A percentile compares a stretch with the other conserved stretches of the same genome.
phyloP scores from a whole-genome alignment of 2,329 filamentous ascomycete genomes.

The Neodidymelliopsis sp. region DNA sequence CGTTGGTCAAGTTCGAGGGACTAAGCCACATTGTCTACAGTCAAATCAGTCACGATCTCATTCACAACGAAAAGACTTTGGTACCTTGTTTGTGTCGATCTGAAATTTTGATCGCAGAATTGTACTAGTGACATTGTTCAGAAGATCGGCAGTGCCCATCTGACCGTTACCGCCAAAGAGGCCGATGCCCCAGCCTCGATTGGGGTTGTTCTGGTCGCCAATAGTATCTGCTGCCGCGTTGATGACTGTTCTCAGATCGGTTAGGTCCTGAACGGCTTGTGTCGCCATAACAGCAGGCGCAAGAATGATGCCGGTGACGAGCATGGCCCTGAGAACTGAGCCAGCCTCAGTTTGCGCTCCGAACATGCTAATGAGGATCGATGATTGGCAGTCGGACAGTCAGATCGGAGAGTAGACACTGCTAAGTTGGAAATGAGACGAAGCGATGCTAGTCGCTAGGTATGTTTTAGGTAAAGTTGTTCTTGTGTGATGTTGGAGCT shows the following conservation, averaged over 20 bases:
- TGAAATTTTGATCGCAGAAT: conserved; percentile 42
- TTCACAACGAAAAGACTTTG: background rate
- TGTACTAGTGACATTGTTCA: conserved; percentile 43
- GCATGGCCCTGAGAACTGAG: conserved; percentile 28
- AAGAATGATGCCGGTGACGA: conserved; percentile 39
- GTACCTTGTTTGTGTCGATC: conserved; percentile 42
- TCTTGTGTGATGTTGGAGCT: conserved; percentile 4
- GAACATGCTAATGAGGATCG: conserved; percentile 8
- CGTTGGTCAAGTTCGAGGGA: conserved; percentile 11
- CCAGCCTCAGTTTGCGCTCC: background rate
- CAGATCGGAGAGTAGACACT: conserved; percentile 10
- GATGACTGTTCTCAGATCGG: conserved; percentile 37
- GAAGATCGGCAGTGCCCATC: conserved; percentile 42
- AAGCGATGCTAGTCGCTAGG: conserved; percentile 27
- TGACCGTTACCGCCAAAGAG: conserved; percentile 20
- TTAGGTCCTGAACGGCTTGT: conserved; percentile 41
- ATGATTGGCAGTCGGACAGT: conserved; percentile 1
- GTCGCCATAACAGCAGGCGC: conserved; percentile 29
- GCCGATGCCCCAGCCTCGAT: conserved; percentile 40
- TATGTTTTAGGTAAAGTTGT: conserved; percentile 20
- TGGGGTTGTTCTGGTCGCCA: conserved; percentile 36
- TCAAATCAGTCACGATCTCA: conserved; percentile 1
- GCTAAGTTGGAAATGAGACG: conserved; percentile 7
- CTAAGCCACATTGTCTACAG: conserved; percentile 30
- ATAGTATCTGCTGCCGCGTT: conserved; percentile 40